phyloP scores from a whole-genome alignment of 805 yeast genomes.

The Candida broadrunensis region DNA sequence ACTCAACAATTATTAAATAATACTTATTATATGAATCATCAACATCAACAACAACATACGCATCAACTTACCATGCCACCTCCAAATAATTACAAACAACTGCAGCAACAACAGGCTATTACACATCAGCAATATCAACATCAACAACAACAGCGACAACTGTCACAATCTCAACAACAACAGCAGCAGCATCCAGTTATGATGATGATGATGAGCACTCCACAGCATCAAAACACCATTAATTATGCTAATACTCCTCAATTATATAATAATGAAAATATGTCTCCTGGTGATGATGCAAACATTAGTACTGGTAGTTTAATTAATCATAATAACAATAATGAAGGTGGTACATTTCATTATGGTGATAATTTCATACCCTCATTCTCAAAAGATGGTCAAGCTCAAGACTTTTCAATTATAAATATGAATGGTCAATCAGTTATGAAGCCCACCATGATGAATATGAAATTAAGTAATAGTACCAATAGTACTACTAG shows the following conservation, averaged over 20 bases:
- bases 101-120: constrained; percentile 5
- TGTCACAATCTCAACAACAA: constrained; percentile 10
- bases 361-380: background rate
- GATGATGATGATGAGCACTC: constrained; percentile 45
- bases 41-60: constrained; percentile 6
- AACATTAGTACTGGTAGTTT: background rate
- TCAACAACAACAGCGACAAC: constrained; percentile 8
- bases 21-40: constrained; percentile 3
- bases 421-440: constrained; percentile 1
- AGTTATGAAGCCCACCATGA: constrained; percentile 2
- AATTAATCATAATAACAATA: background rate
- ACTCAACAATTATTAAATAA: constrained; percentile 16
- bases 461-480: background rate
- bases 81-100: constrained; percentile 14
- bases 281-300: constrained; percentile 2
- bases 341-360: background rate
- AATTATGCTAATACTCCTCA: constrained; percentile 15
- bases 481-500: too few species aligned
- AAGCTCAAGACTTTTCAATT: background rate
- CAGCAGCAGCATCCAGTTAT: constrained; percentile 11
- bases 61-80: constrained; percentile 24
- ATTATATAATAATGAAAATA: constrained; percentile 9
- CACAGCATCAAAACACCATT: constrained; percentile 32
- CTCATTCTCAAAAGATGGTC: background rate
- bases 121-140: constrained; percentile 5